These are phyloP conservation scores for Plectosphaerella sp. DNA, from an alignment of 2,329 filamentous ascomycete species.

Conservation along the genomic window DNA sequence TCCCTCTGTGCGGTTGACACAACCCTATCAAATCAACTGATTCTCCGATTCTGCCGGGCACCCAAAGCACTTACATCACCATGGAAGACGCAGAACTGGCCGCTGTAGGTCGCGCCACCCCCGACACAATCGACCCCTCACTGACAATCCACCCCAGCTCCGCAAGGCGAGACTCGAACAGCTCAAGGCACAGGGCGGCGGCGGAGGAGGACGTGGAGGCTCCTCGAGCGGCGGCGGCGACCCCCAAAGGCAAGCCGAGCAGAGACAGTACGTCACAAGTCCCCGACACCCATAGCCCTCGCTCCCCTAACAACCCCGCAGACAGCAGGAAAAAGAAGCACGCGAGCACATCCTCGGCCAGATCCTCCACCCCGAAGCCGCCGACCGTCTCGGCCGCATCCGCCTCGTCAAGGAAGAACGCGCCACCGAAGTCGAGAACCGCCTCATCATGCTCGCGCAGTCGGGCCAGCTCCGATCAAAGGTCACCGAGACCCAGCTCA, in stretches of 20 bases:
- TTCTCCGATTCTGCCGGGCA: no score
- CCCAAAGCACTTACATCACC: background rate
- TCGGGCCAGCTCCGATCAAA: conserved; percentile 81
- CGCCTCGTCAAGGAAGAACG: conserved; percentile 91
- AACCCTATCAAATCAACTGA: no score
- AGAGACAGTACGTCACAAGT: conserved; percentile 24
- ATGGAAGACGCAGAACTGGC: background rate
- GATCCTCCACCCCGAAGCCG: conserved; percentile 91
- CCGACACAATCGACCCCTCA: background rate
- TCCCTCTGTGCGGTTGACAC: no score
- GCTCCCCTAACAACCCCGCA: conserved; percentile 19
- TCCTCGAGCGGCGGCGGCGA: conserved; percentile 40
- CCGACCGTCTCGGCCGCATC: conserved; percentile 89
- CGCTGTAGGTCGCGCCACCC: background rate
- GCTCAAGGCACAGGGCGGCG: conserved; percentile 69
- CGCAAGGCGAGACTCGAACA: conserved; percentile 89
- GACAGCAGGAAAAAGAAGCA: conserved; percentile 57
- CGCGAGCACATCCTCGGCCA: conserved; percentile 77
- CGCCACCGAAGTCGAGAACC: conserved; percentile 85
- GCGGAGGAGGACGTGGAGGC: conserved; percentile 42
- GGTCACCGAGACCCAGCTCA: conserved; percentile 89
- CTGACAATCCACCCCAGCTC: conserved; percentile 53
- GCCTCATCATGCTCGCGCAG: conserved; percentile 86
- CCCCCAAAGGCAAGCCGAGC: conserved; percentile 64
- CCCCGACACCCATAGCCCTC: background rate